Evolutionary conservation across 768 basidiomycete species (phyloP), one percentile per base, ranked within the genome.

Genomic region (Mrakia frigida): DNA sequence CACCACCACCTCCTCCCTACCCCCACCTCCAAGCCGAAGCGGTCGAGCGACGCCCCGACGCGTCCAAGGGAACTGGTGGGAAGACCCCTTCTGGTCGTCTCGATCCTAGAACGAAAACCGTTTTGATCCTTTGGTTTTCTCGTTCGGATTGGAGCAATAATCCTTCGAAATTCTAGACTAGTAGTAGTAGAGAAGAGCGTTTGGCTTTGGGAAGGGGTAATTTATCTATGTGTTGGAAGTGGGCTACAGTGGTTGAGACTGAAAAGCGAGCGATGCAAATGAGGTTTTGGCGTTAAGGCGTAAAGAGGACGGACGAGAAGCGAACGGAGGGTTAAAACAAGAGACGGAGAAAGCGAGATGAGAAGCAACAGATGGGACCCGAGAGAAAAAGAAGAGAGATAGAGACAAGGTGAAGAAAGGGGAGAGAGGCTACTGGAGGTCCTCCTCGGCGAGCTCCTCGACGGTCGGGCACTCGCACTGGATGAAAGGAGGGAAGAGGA

Each of bases 391-490:
- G 21, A 68, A 33, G n/a, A 33, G 23, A 59, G 25, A 68, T 10
- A 56, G 28, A 3, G 25, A 46, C 13, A 37, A 18, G 13, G 31
- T 6, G 50, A 56, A 68, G 31, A n/a, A 63, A 13, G 35, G 31
- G 46, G 69, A 31, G n/a, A 0, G 35, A 52, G 46, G 10, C 65
- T 70, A 71, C 23, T 33, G 37, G 25, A 43, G 37, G 10, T 23
- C 65, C 37, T 71, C 70, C 35, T 63, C 72, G 18, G 71, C 73
- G 59, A 78, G 53, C 53, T 83, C 82, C 77, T 84, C 84, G 61
- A 84, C 84, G 53, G 80, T 80, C 37, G 83, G 84, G 73, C 84
- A 85, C 68, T 84, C 83, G 81, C 85, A 85, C 77, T 84, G 65
- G 53, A 11, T 6, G 61, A 35, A 35, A 35, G 37, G 21, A 65